These are phyloP conservation scores for Solanum lycopersicoides DNA, from an alignment of 257 asterid genomes.

Conservation along the genomic window DNA sequence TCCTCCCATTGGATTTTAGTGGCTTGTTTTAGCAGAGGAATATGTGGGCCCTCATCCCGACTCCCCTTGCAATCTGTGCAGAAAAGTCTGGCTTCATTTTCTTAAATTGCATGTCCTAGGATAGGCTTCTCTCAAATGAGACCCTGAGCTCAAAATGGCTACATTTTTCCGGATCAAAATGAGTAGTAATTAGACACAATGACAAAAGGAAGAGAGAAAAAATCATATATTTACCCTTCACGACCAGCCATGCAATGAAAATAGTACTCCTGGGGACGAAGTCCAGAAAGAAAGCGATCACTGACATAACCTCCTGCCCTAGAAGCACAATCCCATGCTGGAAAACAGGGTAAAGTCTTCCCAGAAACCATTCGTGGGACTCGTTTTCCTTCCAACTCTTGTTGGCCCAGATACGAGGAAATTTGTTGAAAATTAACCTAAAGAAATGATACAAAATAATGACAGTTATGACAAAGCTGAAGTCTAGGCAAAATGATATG, in stretches of 20 bases:
- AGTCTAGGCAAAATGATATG: background rate
- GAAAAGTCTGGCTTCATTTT: background rate
- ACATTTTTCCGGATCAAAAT: background rate
- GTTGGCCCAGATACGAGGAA: conserved; percentile 94
- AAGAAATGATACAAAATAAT: conserved; percentile 1
- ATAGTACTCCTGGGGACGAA: conserved; percentile 94
- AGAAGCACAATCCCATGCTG: conserved; percentile 93
- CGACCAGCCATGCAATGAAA: conserved; percentile 99
- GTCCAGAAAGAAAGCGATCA: conserved; percentile 94
- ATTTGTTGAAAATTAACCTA: conserved; percentile 98
- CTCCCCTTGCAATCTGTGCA: background rate
- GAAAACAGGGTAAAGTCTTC: conserved; percentile 83
- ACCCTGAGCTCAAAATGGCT: background rate
- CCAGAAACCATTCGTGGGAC: conserved; percentile 99
- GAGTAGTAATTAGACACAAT: background rate
- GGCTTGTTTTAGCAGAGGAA: background rate
- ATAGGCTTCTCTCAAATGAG: background rate
- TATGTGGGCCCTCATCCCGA: background rate
- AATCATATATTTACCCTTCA: conserved; percentile 61
- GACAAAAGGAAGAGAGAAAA: conserved; percentile 5
- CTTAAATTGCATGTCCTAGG: background rate
- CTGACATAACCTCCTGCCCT: conserved; percentile 97
- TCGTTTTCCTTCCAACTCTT: conserved; percentile 97
- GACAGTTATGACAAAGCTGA: background rate
- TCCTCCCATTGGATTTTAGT: background rate